Base-by-base conservation (phyloP, 176 grass and related monocot species). In the Leersia perrieri region DNA sequence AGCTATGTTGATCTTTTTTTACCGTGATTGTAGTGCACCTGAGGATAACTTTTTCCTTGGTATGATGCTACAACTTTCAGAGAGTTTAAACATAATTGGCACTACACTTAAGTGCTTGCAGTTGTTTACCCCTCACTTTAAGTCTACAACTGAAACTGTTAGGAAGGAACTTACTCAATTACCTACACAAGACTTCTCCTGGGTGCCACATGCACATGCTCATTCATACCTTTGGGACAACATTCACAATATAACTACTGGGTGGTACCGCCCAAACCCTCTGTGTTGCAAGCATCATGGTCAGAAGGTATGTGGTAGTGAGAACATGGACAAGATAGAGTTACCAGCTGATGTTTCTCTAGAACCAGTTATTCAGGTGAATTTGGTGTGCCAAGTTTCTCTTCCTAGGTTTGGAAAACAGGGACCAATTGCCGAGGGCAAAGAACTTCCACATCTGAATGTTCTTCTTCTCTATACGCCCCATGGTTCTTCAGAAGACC, bases 181-280 rank as follows among this genome's bases (percentile, higher is more conserved):
- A 12, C 44, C 44, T 12, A 38, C 64, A 1, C 79, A 45, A 44
- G 68, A 72, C 27, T 63, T 63, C 12, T 33, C 36, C 23, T 72
- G 79, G 67, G 53, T 33, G 11, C 36, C n/a, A n/a, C n/a, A n/a
- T n/a, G n/a, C 36, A 72, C 25, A 7, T 60, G 2, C 7, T 60
- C 20, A 28, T 58, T 41, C 5, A 57, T 1, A 29, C 5, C 45
- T 29, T 22, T 80, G 32, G 45, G 26, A 60, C 47, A 40, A 5
- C 14, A 11, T 71, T 32, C 66, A 81, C 11, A 6, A 12, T 13
- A 25, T 1, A 7, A 3, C 14, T 10, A 78, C 60, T 30, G 27
- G 34, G 9, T 82, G 68, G 53, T 72, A 45, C 26, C 66, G 66
- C 33, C 66, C 78, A 81, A 31, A 81, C 49, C 34, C 78, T 5